These are phyloP conservation scores for Solanum arcanum DNA, from an alignment of 257 asterid species.

Conservation along the genomic window DNA sequence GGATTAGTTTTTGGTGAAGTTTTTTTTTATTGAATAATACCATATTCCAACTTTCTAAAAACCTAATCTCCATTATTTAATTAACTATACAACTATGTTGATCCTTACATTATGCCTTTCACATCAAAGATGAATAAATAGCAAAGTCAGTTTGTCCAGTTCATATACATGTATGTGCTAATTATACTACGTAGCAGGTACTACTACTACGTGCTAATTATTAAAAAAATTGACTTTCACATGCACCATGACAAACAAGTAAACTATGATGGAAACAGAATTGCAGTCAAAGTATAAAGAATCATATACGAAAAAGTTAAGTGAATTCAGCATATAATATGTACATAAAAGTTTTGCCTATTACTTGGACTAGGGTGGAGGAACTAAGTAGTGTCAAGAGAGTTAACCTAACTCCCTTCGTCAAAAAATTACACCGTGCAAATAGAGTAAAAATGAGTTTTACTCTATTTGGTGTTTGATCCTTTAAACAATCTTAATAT, in stretches of 20 bases:
- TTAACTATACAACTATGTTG: neutral
- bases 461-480: neutral
- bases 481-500: neutral
- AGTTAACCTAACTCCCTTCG: neutral
- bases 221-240: neutral
- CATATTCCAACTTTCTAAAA: neutral
- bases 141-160: neutral
- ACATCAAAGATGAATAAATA: neutral
- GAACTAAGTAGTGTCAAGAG: neutral
- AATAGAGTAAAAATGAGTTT: too few relatives aligned
- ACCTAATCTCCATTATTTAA: neutral
- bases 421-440: too few relatives aligned
- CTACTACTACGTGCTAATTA: neutral
- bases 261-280: rapidly evolving
- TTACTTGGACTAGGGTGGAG: neutral
- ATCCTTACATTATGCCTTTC: neutral
- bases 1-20: neutral
- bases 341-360: neutral
- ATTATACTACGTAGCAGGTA: neutral
- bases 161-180: neutral
- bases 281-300: neutral
- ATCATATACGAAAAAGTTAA: too few relatives aligned
- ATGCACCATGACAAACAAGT: neutral
- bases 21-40: neutral
- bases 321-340: too few relatives aligned